phyloP scores from a whole-genome alignment of 169 alveolate genomes.

The Eimeria falciformis region DNA sequence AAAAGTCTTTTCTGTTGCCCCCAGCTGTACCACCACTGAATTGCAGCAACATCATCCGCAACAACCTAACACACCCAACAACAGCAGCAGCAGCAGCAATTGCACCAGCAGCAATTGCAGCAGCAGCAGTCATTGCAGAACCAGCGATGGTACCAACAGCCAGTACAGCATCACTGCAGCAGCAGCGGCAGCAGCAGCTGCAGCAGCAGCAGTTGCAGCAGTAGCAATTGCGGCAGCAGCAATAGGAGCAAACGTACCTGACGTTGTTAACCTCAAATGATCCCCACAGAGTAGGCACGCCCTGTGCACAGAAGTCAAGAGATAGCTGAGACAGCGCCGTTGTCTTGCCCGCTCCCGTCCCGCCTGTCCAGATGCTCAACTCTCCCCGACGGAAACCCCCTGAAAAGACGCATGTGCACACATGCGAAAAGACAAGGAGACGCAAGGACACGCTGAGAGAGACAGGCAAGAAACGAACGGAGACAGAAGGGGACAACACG shows the following conservation, averaged over 20 bases:
- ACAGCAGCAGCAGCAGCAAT: constrained; percentile 74
- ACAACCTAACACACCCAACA: constrained; percentile 82
- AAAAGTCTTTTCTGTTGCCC: constrained; percentile 85
- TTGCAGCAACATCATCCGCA: constrained; percentile 92
- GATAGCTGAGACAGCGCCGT: constrained; percentile 95
- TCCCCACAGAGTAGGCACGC: constrained; percentile 97
- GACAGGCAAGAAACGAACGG: background rate
- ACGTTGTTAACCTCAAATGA: constrained; percentile 96
- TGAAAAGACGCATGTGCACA: constrained; percentile 56
- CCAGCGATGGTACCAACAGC: constrained; percentile 15
- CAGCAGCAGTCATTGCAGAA: background rate
- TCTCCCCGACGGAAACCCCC: constrained; percentile 96
- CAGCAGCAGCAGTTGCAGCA: background rate
- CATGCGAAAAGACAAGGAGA: no score
- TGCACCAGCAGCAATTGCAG: constrained; percentile 86
- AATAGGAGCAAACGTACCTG: background rate
- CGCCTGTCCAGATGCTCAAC: constrained; percentile 96
- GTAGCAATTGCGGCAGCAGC: background rate
- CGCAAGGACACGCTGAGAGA: background rate
- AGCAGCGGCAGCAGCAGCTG: constrained; percentile 89
- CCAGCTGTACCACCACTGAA: constrained; percentile 90
- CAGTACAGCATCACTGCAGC: constrained; percentile 91
- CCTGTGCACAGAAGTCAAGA: constrained; percentile 93
- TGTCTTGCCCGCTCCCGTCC: constrained; percentile 98
- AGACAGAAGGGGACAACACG: background rate